phyloP scores from a whole-genome alignment of 1,139 yeast genomes.

The Hanseniaspora uvarum region DNA sequence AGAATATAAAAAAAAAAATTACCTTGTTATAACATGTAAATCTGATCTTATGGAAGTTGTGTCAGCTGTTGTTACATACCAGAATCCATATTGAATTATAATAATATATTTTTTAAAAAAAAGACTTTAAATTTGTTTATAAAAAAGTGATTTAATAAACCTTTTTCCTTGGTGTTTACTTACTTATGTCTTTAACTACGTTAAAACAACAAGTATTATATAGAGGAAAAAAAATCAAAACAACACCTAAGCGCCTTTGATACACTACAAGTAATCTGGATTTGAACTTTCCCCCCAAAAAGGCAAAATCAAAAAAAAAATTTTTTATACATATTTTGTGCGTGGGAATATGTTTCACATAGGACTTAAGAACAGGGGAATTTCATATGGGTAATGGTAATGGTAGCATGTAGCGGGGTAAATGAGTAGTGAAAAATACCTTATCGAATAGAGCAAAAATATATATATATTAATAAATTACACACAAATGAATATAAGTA shows the following conservation, averaged over 20 bases:
- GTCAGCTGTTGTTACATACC: constrained; percentile 21
- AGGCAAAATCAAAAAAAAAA: neutral
- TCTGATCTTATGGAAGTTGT: neutral
- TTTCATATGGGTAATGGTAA: no score
- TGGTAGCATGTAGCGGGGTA: no score
- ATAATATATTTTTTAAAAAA: constrained; percentile 10
- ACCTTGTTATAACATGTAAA: no score
- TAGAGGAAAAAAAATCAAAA: neutral
- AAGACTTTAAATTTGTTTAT: neutral
- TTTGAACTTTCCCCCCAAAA: neutral
- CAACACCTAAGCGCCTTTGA: neutral
- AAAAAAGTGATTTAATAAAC: neutral
- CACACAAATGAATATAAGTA: no score
- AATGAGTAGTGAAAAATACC: no score
- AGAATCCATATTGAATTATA: constrained; percentile 23
- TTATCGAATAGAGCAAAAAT: no score
- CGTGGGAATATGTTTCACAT: no score
- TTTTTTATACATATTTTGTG: no score
- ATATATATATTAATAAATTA: no score
- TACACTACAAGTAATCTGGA: neutral
- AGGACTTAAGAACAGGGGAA: no score
- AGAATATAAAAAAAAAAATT: no score
- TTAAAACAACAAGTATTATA: neutral
- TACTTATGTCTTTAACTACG: no score
- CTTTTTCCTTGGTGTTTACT: neutral